Conservation (phyloP, 164 flowering plant genomes). For the Houttuynia cordata region DNA sequence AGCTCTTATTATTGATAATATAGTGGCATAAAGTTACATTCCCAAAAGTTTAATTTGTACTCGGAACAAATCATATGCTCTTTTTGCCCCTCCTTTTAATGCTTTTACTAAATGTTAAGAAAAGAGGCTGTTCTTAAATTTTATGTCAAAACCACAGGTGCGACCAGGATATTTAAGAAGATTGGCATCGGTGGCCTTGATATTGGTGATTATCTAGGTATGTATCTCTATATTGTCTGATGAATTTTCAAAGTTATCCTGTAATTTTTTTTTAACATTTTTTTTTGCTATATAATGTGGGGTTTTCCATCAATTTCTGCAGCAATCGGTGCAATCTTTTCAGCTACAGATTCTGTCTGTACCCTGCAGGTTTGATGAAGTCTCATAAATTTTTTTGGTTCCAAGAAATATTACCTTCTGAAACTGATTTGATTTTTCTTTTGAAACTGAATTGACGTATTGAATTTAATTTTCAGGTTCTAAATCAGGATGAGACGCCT, state of each 20-base stretch:
- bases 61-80: too few species aligned
- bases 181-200: conserved; percentile 50
- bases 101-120: too few species aligned
- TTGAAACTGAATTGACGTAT: not conserved
- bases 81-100: too few species aligned
- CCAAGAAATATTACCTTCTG: not conserved
- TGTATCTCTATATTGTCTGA: not conserved
- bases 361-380: conserved; percentile 49
- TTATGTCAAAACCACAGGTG: conserved; percentile 32
- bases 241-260: not conserved
- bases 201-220: conserved; percentile 83
- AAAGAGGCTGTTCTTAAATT: too few species aligned
- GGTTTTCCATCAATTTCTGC: conserved; percentile 3
- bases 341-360: conserved; percentile 94
- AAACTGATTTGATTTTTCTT: not conserved
- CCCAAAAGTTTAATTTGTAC: too few species aligned
- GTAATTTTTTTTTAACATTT: not conserved
- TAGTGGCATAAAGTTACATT: too few species aligned
- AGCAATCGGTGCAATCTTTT: conserved; percentile 74
- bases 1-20: not conserved
- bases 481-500: conserved; percentile 92
- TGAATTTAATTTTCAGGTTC: conserved; percentile 42
- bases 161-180: conserved; percentile 35
- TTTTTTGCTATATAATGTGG: not conserved
- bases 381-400: not conserved